These are phyloP conservation scores for Sindora glabra DNA, from an alignment of 306 rosid genomes.

Conservation along the genomic window DNA sequence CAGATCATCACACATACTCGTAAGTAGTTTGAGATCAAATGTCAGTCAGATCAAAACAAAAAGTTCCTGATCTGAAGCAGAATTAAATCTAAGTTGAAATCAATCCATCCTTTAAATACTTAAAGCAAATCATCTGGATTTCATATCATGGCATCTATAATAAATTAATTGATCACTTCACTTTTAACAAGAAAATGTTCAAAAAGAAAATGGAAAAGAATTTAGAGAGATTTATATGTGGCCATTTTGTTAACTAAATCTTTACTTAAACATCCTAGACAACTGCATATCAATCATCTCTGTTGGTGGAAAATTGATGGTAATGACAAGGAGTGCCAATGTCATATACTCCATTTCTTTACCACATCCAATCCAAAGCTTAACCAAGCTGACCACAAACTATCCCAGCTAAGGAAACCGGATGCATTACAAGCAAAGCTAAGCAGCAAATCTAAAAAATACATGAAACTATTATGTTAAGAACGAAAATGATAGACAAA, in stretches of 20 bases:
- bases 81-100: too few species aligned
- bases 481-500: neutral
- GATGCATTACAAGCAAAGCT: neutral
- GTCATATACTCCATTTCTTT: too few species aligned
- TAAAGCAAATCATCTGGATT: neutral
- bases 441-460: neutral
- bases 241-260: neutral
- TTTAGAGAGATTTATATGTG: neutral
- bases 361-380: too few species aligned
- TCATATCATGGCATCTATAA: neutral
- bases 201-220: neutral
- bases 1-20: conserved; percentile 9
- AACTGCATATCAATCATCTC: too few species aligned
- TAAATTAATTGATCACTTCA: neutral
- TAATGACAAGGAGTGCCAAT: neutral
- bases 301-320: too few species aligned
- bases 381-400: too few species aligned
- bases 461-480: too few species aligned
- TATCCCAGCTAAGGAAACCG: neutral
- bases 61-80: too few species aligned
- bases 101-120: too few species aligned
- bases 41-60: neutral
- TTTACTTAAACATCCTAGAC: neutral
- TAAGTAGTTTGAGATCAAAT: too few species aligned
- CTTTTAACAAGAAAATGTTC: neutral